Base-by-base conservation (phyloP, 495 filamentous ascomycete genomes). In the Penicillium arizonense region DNA sequence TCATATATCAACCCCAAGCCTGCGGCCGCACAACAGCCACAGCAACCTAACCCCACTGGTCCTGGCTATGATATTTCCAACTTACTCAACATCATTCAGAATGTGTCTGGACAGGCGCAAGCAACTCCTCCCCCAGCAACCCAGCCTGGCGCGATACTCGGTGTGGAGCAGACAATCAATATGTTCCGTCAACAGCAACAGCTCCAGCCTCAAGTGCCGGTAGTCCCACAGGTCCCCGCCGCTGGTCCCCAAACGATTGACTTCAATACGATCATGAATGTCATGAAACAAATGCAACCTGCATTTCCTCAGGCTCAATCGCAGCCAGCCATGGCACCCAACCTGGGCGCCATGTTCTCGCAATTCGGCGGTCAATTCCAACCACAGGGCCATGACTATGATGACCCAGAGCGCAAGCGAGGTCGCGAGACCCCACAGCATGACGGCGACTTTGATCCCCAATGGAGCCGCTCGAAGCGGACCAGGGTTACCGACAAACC, bases 321-420 rank as follows among this genome's bases (percentile, higher is more conserved):
- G 1, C 70, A 70, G 49, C 53, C 69, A 11, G 52, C 11, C 21
- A 60, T 76, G 55, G 39, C 67, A 13, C 67, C 72, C 2, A 71
- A 73, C 41, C 67, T 85, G 0, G 76, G 77, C 41, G 74, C 71
- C 14, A 70, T 83, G 16, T 74, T 84, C 50, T 75, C 77, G 4
- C 73, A 77, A 53, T 71, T 80, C 36, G 53, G 63, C 14, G 66
- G 63, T 23, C 48, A 67, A 20, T 49, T 61, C 44, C 45, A 50
- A 47, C 60, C 66, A 46, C 55, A 30, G 46, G 58, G 57, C 44
- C 53, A 61, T 42, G 44, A 12, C 12, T 73, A 68, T 36, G 74
- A 77, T 47, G 72, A 77, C 44, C 66, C 73, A 3, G 73, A 76
- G 28, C 74, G 74, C 41, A 77, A 77, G 47, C 70, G 76, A 21